These are phyloP conservation scores for Hansenula lynferdii DNA, from an alignment of 1,139 yeast genomes.

Conservation along the genomic window DNA sequence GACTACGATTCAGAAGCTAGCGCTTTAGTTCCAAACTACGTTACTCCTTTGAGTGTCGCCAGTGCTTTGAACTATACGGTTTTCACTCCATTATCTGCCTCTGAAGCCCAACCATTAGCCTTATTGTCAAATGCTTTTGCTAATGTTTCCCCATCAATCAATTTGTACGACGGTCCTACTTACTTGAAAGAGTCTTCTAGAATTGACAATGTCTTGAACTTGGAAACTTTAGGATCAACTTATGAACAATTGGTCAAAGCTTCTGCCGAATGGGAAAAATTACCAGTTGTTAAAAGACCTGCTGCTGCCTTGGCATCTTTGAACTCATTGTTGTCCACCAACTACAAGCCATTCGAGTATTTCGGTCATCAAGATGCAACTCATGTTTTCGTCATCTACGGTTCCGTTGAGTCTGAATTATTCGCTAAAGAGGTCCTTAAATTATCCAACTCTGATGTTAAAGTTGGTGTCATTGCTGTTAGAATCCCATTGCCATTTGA, in stretches of 20 bases:
- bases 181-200: constrained; percentile 54
- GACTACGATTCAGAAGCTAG: constrained; percentile 54
- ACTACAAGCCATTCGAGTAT: constrained; percentile 64
- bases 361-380: constrained; percentile 56
- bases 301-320: constrained; percentile 45
- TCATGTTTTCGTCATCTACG: constrained; percentile 73
- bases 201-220: constrained; percentile 40
- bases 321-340: constrained; percentile 54
- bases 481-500: constrained; percentile 81
- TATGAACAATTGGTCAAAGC: constrained; percentile 33
- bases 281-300: constrained; percentile 31
- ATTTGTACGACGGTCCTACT: constrained; percentile 77
- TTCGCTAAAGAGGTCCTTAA: constrained; percentile 41
- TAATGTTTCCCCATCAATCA: constrained; percentile 54
- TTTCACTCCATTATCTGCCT: constrained; percentile 56
- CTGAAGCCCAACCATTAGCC: constrained; percentile 67
- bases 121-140: constrained; percentile 65
- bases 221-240: constrained; percentile 38
- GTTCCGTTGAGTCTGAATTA: constrained; percentile 60
- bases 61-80: constrained; percentile 66
- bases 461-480: constrained; percentile 63
- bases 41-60: constrained; percentile 60
- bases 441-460: constrained; percentile 29
- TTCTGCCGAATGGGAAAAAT: constrained; percentile 21
- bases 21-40: constrained; percentile 60